Conservation (phyloP, 2,329 filamentous ascomycete species). For the Trichophyton schoenleinii region DNA sequence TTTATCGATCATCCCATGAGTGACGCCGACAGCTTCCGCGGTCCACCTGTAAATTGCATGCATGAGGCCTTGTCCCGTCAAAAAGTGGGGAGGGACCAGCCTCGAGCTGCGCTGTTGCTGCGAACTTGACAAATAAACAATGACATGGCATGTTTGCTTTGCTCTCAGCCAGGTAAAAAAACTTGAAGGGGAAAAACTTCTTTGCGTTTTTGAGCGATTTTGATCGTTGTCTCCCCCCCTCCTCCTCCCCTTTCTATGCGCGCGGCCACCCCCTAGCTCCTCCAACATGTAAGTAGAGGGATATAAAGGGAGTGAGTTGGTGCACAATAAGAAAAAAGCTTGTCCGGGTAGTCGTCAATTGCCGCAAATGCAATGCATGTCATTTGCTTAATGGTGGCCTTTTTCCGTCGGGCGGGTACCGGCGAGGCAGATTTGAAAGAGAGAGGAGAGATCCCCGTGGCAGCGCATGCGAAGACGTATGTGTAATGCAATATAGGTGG, state of each 20-base stretch:
- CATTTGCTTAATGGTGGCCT: background rate
- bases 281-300: background rate
- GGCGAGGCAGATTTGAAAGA: background rate
- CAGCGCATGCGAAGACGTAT: background rate
- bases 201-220: background rate
- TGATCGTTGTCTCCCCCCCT: too few species aligned
- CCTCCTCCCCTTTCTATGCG: background rate
- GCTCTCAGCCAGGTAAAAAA: too few species aligned
- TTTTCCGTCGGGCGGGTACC: background rate
- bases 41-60: background rate
- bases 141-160: background rate
- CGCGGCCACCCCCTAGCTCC: background rate
- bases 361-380: background rate
- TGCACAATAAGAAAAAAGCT: background rate
- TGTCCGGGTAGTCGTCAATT: background rate
- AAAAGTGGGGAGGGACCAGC: background rate
- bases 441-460: background rate
- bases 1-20: background rate
- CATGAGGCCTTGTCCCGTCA: background rate
- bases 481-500: background rate
- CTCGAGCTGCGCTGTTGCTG: background rate
- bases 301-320: background rate
- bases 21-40: background rate
- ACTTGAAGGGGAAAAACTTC: too few species aligned
- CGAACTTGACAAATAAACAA: too few species aligned